These are phyloP conservation scores for Microcyclosporella mali DNA, from an alignment of 2,329 filamentous ascomycete genomes.

Conservation along the genomic window DNA sequence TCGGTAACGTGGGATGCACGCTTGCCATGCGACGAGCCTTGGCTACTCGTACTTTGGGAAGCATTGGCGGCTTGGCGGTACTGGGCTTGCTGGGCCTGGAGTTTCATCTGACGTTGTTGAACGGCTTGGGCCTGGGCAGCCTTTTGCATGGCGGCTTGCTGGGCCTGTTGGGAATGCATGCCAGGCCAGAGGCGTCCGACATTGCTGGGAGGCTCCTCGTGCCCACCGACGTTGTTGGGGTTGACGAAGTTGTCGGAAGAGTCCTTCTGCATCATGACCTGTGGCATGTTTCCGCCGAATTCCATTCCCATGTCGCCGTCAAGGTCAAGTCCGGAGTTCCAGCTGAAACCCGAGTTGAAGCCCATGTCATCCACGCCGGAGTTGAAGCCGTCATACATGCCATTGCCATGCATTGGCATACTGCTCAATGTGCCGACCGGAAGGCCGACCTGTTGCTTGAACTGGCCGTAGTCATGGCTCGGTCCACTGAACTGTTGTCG, in stretches of 20 bases:
- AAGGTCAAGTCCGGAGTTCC: slow-evolving; percentile 47
- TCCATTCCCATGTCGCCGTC: slow-evolving; percentile 63
- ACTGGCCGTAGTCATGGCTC: slow-evolving; percentile 90
- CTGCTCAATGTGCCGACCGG: slow-evolving; percentile 76
- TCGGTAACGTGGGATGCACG: slow-evolving; percentile 40
- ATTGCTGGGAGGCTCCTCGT: slow-evolving; percentile 53
- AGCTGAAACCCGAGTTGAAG: slow-evolving; percentile 52
- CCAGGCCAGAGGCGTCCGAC: slow-evolving; percentile 77
- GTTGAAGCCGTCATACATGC: slow-evolving; percentile 32
- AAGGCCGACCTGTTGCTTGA: slow-evolving; percentile 91
- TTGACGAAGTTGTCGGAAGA: slow-evolving; percentile 57
- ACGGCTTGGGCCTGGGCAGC: slow-evolving; percentile 28
- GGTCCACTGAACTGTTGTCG: slow-evolving; percentile 46
- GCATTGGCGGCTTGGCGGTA: slow-evolving; percentile 28
- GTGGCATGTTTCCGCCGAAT: slow-evolving; percentile 47
- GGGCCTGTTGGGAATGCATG: slow-evolving; percentile 85
- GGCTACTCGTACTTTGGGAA: slow-evolving; percentile 19
- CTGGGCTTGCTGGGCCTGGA: slow-evolving; percentile 35
- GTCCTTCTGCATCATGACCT: slow-evolving; percentile 53
- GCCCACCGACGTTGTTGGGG: slow-evolving; percentile 62
- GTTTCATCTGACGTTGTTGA: slow-evolving; percentile 48
- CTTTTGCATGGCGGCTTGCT: slow-evolving; percentile 54
- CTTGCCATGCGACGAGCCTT: slow-evolving; percentile 38
- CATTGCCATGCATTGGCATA: slow-evolving; percentile 64
- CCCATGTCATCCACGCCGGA: slow-evolving; percentile 63